Percentiles rank a stretch among this genome's conserved stretches.
These are phyloP conservation scores for Silene conica DNA, from an alignment of 148 eudicot species.

Conservation along the genomic window DNA sequence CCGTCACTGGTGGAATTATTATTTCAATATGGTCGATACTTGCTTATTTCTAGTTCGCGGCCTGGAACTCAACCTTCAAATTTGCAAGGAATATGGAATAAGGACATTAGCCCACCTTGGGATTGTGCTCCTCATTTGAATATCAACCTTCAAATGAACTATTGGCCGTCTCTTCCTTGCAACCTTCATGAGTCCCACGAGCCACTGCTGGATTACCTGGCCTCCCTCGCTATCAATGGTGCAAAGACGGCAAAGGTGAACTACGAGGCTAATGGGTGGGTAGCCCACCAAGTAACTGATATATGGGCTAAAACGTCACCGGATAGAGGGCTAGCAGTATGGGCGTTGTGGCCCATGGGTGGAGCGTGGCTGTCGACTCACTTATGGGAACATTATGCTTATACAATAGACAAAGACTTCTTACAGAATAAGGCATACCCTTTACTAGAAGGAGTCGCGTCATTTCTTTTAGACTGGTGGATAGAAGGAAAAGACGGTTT, in stretches of 20 bases:
- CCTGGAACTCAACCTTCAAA: conserved; percentile 82
- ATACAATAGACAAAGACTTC: conserved; percentile 72
- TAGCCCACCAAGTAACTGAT: conserved; percentile 73
- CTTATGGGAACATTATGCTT: conserved; percentile 83
- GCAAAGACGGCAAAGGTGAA: conserved; percentile 66
- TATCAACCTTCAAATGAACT: conserved; percentile 93
- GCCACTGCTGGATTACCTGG: conserved; percentile 63
- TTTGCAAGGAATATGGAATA: conserved; percentile 85
- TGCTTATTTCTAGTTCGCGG: conserved; percentile 73
- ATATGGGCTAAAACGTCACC: conserved; percentile 92
- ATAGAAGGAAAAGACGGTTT: conserved; percentile 54
- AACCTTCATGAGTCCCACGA: conserved; percentile 77
- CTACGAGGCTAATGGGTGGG: conserved; percentile 88
- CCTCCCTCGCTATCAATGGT: conserved; percentile 61
- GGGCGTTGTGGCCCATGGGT: conserved; percentile 97
- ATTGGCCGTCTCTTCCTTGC: conserved; percentile 85
- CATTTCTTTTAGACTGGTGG: conserved; percentile 80
- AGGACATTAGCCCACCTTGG: conserved; percentile 69
- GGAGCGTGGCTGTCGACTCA: conserved; percentile 97
- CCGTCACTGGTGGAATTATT: conserved; percentile 77
- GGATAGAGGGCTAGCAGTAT: conserved; percentile 59
- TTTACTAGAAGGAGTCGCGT: conserved; percentile 62
- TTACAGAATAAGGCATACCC: conserved; percentile 61
- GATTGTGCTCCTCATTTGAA: conserved; percentile 88
- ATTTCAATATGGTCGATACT: conserved; percentile 84